A percentile compares a stretch with the other conserved stretches of the same genome.
phyloP scores from a whole-genome alignment of 192 early-diverging fungal species.

The Linderina pennispora region DNA sequence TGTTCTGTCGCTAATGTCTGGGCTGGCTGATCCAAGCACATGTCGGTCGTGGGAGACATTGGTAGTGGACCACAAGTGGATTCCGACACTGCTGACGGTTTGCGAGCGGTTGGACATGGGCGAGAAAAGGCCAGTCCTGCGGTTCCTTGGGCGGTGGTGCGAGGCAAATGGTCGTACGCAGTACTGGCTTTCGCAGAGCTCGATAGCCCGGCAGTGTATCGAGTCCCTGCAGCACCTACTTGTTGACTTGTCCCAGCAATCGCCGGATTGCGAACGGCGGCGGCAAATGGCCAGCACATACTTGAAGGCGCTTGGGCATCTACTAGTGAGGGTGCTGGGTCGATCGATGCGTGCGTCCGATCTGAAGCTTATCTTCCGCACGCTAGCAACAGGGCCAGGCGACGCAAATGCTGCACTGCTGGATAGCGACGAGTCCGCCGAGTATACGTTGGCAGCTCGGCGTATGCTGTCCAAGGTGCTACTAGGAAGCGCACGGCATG shows the following conservation, averaged over 20 bases:
- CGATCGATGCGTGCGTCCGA: conserved; percentile 17
- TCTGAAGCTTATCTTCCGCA: conserved; percentile 22
- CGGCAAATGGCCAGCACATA: conserved; percentile 3
- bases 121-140: conserved; percentile 8
- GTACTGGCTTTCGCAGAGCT: conserved; percentile 30
- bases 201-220: conserved; percentile 17
- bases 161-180: conserved; percentile 11
- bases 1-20: conserved; percentile 23
- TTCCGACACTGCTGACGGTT: conserved; percentile 8
- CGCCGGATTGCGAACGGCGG: background rate
- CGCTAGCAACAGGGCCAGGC: conserved; percentile 17
- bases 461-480: conserved; percentile 13
- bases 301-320: conserved; percentile 4
- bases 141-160: conserved; percentile 26
- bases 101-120: conserved; percentile 6
- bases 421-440: conserved; percentile 2
- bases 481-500: conserved; percentile 6
- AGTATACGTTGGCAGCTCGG: conserved; percentile 10
- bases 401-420: background rate
- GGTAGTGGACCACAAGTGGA: conserved; percentile 18
- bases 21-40: conserved; percentile 1
- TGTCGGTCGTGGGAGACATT: conserved; percentile 6
- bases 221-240: conserved; percentile 23
- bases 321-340: conserved; percentile 20
- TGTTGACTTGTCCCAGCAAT: background rate